Base-by-base conservation (phyloP, 495 filamentous ascomycete species). In the Parathielavia hyrcaniae region DNA sequence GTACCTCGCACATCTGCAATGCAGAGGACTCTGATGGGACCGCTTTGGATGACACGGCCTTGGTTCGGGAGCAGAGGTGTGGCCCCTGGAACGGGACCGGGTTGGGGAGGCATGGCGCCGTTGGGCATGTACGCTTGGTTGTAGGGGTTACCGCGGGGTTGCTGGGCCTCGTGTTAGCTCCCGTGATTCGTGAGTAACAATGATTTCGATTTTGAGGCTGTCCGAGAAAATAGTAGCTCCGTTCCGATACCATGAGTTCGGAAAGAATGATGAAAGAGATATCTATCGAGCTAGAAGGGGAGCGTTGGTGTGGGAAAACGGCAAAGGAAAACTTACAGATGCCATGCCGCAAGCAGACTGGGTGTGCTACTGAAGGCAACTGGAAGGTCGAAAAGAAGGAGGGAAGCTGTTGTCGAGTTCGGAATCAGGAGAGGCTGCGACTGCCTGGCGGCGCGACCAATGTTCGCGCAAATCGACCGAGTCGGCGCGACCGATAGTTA, bases 1-100 rank as follows among this genome's bases (percentile, higher is more conserved):
- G 52, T 82, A 97, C 93, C 95, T 87, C 95, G 83, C 62, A 99
- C 92, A 75, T 99, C 95, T 20, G 95, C 95, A 75, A 99, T 86
- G 74, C 95, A 97, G 55, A 99, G 80, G 50, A 99, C 85, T 70
- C 93, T 81, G 55, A 84, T 86, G 45, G 86, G 85, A 32, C 89
- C 91, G 48, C 83, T 87, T 73, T 97, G 90, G 64, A 96, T 84
- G 47, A 99, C 73, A 52, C 80, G 80, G 39, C 80, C 80, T 61
- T 81, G 78, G 68, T 81, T 81, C 19, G 80, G 80, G 32, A 81
- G 73, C 13, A 83, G 75, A 48, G 80, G 80, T 7, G 74, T 73
- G 53, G 79, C 80, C 60, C 79, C 79, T 20, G 78, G 79, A 41
- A 70, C 70, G 34, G 76, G 72, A 47, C 66, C 69, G 23, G 72